Percentiles rank a stretch among this genome's conserved stretches.
phyloP scores from a whole-genome alignment of 129 eudicot genomes.

The Escallonia herrerae region DNA sequence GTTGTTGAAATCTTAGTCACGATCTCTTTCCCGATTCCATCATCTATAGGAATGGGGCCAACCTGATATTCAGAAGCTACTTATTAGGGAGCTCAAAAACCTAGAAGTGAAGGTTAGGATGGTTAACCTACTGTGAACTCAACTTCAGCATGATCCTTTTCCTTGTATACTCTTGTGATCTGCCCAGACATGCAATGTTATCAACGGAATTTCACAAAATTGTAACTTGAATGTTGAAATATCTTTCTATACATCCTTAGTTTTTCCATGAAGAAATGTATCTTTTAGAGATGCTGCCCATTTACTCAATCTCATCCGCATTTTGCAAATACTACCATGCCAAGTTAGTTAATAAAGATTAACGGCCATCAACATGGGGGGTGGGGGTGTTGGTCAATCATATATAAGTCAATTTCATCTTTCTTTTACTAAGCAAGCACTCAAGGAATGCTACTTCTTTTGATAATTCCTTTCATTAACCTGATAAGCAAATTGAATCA shows the following conservation, averaged over 20 bases:
- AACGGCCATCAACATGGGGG: no score
- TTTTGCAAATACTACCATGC: neutral
- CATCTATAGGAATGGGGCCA: slow-evolving; percentile 37
- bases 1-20: slow-evolving; percentile 20
- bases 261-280: neutral
- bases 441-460: no score
- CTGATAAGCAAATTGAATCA: no score
- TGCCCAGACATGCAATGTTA: neutral
- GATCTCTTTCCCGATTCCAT: slow-evolving; percentile 32
- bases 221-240: neutral
- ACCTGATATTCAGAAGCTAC: slow-evolving; percentile 15
- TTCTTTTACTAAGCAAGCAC: no score
- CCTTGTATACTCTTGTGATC: slow-evolving; percentile 42
- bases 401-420: no score
- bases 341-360: no score
- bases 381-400: no score
- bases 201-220: no score
- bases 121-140: slow-evolving; percentile 31
- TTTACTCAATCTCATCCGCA: neutral
- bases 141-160: slow-evolving; percentile 38
- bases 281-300: neutral
- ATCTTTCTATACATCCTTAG: neutral
- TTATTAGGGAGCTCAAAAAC: neutral
- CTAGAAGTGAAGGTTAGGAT: neutral
- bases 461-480: no score